Conservation (phyloP, 2,329 filamentous ascomycete species). For the Exophiala lecanii-corni region DNA sequence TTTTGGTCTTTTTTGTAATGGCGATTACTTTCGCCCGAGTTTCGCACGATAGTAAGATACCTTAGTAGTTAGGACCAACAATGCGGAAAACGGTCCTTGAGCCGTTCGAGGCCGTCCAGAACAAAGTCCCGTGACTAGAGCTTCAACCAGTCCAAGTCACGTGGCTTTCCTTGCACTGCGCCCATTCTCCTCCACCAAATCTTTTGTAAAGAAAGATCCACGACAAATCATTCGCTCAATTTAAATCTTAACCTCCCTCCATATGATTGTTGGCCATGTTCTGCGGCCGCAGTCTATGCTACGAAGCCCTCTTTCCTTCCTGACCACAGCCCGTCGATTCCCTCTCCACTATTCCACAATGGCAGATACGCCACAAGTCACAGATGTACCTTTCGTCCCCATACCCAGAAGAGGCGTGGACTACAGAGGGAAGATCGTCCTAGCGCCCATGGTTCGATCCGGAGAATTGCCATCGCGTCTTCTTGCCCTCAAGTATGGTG, state of each 20-base stretch:
- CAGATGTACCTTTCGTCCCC: slow-evolving; percentile 59
- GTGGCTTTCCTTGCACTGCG: too few species aligned
- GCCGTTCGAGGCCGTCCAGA: too few species aligned
- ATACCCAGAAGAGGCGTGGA: slow-evolving; percentile 87
- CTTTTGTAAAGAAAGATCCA: too few species aligned
- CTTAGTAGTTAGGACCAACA: too few species aligned
- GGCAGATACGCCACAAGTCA: slow-evolving; percentile 2
- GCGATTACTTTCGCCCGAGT: background rate
- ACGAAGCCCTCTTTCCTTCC: slow-evolving; percentile 21
- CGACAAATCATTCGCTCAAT: too few species aligned
- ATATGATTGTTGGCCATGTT: slow-evolving; percentile 25
- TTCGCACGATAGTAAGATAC: background rate
- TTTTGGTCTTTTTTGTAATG: background rate
- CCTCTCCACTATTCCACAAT: slow-evolving; percentile 6
- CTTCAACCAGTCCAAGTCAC: too few species aligned
- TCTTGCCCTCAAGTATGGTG: slow-evolving; percentile 86
- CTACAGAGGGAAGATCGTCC: slow-evolving; percentile 87
- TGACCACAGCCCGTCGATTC: slow-evolving; percentile 8
- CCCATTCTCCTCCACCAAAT: too few species aligned
- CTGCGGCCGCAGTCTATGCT: slow-evolving; percentile 22
- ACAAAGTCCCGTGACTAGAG: too few species aligned
- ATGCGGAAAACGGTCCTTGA: too few species aligned
- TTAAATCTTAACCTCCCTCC: too few species aligned
- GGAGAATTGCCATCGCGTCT: slow-evolving; percentile 89
- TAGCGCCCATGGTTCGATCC: slow-evolving; percentile 97